Evolutionary conservation across 2,329 filamentous ascomycete genomes (phyloP).

Genomic region (Dactylellina haptotyla): DNA sequence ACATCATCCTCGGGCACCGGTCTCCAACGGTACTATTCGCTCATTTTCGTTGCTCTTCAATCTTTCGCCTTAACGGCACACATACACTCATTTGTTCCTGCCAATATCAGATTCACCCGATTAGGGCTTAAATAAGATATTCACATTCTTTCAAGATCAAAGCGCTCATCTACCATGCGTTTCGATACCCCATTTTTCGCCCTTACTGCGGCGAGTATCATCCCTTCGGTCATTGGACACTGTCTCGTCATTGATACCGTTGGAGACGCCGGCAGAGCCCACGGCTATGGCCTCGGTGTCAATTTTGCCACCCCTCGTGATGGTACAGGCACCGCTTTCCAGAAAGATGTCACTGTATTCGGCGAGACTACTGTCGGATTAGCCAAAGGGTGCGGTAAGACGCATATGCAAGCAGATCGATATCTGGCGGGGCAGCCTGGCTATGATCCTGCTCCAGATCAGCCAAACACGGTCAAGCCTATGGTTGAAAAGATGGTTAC

Average conservation of each 20-base stretch:
- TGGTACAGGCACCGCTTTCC: background rate
- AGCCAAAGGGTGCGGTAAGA: conserved; percentile 2
- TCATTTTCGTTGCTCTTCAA: no score
- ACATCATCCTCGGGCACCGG: no score
- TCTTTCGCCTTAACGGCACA: no score
- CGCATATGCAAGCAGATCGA: conserved; percentile 19
- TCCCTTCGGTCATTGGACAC: background rate
- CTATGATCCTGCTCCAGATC: background rate
- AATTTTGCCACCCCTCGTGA: background rate
- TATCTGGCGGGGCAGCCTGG: background rate
- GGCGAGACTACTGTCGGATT: background rate
- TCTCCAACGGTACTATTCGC: no score
- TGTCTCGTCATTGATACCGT: background rate
- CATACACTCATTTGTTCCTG: no score
- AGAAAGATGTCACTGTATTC: conserved; percentile 15
- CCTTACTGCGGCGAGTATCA: background rate
- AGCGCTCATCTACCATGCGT: conserved; percentile 9
- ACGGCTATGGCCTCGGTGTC: conserved; percentile 16
- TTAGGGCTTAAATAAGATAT: no score
- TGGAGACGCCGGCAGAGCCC: background rate
- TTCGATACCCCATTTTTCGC: background rate
- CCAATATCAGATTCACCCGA: no score
- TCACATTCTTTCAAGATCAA: background rate
- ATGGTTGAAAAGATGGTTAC: background rate
- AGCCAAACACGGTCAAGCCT: background rate